Evolutionary conservation across 1,284 basidiomycete genomes (phyloP).

Genomic region (Amylostereum areolatum): DNA sequence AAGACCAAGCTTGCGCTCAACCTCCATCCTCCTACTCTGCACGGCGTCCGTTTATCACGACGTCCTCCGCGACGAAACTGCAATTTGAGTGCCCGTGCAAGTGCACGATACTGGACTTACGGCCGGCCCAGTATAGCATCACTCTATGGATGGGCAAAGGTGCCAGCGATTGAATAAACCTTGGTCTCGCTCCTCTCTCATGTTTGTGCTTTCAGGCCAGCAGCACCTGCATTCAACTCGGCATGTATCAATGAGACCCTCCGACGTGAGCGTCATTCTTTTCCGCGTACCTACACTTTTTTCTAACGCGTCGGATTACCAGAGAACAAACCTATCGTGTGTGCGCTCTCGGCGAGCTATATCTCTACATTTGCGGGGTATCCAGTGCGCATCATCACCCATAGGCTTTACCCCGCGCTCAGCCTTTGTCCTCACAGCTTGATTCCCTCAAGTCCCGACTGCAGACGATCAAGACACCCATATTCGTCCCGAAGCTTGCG

Average conservation of each 20-base stretch:
- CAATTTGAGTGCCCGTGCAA: constrained; percentile 34
- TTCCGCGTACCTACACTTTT: constrained; percentile 5
- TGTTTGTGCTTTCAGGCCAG: constrained; percentile 34
- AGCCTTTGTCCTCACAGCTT: constrained; percentile 36
- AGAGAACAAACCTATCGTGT: constrained; percentile 80
- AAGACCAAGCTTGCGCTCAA: no score
- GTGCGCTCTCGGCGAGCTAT: constrained; percentile 77
- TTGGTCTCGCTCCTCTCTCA: not conserved
- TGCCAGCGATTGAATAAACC: constrained; percentile 15
- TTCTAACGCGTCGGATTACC: constrained; percentile 11
- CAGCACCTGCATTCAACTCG: constrained; percentile 55
- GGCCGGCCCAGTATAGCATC: constrained; percentile 45
- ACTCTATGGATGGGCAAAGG: constrained; percentile 80
- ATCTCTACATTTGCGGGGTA: constrained; percentile 80
- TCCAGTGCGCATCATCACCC: constrained; percentile 45
- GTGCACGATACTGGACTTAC: constrained; percentile 55
- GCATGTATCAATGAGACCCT: constrained; percentile 59
- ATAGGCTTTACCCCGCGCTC: not conserved
- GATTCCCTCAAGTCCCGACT: constrained; percentile 90
- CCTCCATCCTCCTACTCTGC: no score
- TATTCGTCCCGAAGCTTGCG: constrained; percentile 71
- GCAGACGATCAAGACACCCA: constrained; percentile 76
- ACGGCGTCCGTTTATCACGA: no score
- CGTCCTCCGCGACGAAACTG: no score
- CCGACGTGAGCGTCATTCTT: constrained; percentile 41